These are phyloP conservation scores for Verruconis gallopava DNA, from an alignment of 2,329 filamentous ascomycete genomes.

Conservation along the genomic window DNA sequence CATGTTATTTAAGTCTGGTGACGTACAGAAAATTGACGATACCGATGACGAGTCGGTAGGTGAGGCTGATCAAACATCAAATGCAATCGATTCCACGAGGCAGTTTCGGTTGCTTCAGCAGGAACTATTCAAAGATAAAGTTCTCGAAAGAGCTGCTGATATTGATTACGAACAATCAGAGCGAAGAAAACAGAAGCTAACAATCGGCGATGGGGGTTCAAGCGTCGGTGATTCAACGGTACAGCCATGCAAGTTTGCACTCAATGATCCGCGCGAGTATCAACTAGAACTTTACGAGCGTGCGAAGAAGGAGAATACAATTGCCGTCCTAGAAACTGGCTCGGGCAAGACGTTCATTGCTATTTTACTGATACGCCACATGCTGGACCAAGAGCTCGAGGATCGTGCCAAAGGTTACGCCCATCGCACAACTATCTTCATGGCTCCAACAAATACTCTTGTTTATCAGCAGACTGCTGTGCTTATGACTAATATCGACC, in stretches of 20 bases:
- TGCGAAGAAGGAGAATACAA: conserved; percentile 73
- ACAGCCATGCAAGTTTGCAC: conserved; percentile 45
- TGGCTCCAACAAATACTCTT: conserved; percentile 80
- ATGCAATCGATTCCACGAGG: conserved; percentile 18
- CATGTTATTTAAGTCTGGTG: too few relatives aligned
- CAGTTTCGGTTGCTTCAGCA: conserved; percentile 30
- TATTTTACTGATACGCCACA: conserved; percentile 65
- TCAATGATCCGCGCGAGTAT: conserved; percentile 73
- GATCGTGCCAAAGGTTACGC: conserved; percentile 46
- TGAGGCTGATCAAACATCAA: too few relatives aligned
- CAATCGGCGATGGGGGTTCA: conserved; percentile 30
- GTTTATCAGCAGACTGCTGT: conserved; percentile 84
- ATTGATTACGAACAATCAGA: conserved; percentile 13
- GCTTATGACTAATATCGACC: conserved; percentile 65
- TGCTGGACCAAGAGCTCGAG: conserved; percentile 65
- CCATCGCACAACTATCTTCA: conserved; percentile 66
- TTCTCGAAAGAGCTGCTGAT: conserved; percentile 29
- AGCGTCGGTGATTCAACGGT: conserved; percentile 42
- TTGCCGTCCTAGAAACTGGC: conserved; percentile 90
- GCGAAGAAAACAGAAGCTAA: conserved; percentile 1
- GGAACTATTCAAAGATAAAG: conserved; percentile 29
- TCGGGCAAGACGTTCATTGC: conserved; percentile 96
- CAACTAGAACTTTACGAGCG: conserved; percentile 83
- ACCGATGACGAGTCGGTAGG: too few relatives aligned
- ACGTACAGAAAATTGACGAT: too few relatives aligned